Conservation (phyloP, 2,329 filamentous ascomycete species). For the Lithohypha guttulata region DNA sequence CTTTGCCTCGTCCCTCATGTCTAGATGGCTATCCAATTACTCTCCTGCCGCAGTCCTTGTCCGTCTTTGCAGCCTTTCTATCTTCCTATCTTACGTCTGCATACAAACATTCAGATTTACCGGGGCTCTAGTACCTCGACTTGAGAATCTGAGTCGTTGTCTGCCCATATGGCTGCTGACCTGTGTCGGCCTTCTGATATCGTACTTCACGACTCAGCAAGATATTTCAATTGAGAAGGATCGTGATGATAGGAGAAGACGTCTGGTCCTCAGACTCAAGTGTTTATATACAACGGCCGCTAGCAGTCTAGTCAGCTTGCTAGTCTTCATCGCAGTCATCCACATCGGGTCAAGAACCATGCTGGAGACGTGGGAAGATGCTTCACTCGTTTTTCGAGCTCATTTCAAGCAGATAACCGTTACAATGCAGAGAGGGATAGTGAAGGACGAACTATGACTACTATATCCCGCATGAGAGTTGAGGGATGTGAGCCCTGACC, state of each 20-base stretch:
- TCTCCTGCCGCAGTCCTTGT: conserved; percentile 67
- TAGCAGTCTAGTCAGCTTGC: conserved; percentile 18
- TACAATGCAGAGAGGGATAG: neutral
- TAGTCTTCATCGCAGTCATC: conserved; percentile 1
- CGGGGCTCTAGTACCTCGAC: conserved; percentile 15
- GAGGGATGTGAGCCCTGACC: too few species aligned
- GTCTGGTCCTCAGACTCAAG: conserved; percentile 19
- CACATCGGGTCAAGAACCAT: neutral
- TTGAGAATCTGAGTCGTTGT: conserved; percentile 17
- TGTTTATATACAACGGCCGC: conserved; percentile 19
- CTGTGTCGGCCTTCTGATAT: conserved; percentile 17
- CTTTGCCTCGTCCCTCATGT: conserved; percentile 21
- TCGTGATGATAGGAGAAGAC: conserved; percentile 16
- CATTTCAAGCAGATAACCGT: neutral
- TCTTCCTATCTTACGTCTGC: conserved; percentile 18
- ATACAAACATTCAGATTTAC: conserved; percentile 18
- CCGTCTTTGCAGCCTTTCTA: conserved; percentile 42
- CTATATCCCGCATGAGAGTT: too few species aligned
- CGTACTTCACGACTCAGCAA: conserved; percentile 20
- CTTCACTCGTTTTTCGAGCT: neutral
- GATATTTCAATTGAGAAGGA: conserved; percentile 19
- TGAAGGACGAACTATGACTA: conserved; percentile 2
- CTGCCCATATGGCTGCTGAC: conserved; percentile 19
- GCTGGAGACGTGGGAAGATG: conserved; percentile 1
- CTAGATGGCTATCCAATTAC: conserved; percentile 62